These are phyloP conservation scores for Eucalyptus pumila DNA, from an alignment of 345 rosid species.

Conservation along the genomic window DNA sequence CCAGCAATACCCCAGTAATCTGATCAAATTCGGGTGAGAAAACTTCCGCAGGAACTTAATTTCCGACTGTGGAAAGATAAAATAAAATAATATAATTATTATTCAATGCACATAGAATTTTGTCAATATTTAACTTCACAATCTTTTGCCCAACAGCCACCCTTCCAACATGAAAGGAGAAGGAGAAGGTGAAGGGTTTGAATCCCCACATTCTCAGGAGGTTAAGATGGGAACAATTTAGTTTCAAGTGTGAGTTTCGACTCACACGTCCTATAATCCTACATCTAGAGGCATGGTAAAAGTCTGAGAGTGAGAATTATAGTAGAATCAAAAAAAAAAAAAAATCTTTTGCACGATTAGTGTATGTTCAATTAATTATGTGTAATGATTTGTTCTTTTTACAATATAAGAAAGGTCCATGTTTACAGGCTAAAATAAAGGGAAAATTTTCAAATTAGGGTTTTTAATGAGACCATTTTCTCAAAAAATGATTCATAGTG, in stretches of 20 bases:
- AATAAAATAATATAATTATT: background rate
- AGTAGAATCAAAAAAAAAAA: too few species aligned
- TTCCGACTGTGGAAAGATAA: conserved; percentile 38
- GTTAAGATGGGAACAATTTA: too few species aligned
- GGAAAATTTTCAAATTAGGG: rapidly evolving
- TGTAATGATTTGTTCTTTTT: background rate
- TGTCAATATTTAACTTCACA: background rate
- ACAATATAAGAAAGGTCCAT: background rate
- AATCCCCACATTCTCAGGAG: too few species aligned
- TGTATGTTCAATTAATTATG: background rate
- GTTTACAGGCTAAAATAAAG: rapidly evolving
- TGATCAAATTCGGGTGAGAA: conserved; percentile 67
- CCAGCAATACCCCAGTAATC: conserved; percentile 66
- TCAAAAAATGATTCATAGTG: rapidly evolving
- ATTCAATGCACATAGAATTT: background rate
- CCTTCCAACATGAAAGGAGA: too few species aligned
- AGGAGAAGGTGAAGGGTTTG: too few species aligned
- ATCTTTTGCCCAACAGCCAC: too few species aligned
- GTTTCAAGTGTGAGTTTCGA: too few species aligned
- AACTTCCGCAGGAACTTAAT: conserved; percentile 62
- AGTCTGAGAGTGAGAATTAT: too few species aligned
- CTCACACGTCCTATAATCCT: too few species aligned
- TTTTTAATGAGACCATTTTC: rapidly evolving
- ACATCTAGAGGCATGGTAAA: too few species aligned
- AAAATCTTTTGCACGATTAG: too few species aligned